Evolutionary conservation across 2,329 filamentous ascomycete genomes (phyloP).

Genomic region (Aspergillus fructus): DNA sequence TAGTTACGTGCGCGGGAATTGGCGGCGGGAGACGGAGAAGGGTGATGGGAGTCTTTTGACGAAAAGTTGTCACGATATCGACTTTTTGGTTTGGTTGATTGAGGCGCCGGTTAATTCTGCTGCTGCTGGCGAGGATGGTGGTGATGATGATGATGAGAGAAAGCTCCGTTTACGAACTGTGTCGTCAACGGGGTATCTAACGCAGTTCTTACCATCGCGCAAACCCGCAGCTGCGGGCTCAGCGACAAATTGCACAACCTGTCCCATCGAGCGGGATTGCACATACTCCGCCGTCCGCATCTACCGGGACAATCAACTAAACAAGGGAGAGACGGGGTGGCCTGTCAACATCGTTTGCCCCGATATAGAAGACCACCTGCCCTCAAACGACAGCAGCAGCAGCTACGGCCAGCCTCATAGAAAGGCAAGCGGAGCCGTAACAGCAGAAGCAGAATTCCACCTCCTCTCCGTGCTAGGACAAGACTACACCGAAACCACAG

Average conservation of each 20-base stretch:
- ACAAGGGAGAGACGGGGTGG: slow-evolving; percentile 69
- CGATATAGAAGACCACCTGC: slow-evolving; percentile 78
- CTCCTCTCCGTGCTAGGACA: slow-evolving; percentile 51
- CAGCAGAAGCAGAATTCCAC: slow-evolving; percentile 47
- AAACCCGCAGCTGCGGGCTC: slow-evolving; percentile 73
- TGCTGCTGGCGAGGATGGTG: not conserved
- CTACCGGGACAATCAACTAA: slow-evolving; percentile 70
- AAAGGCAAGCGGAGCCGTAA: not conserved
- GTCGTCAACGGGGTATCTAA: slow-evolving; percentile 72
- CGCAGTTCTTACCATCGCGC: slow-evolving; percentile 71
- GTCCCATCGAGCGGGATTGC: slow-evolving; percentile 71
- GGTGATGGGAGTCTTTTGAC: slow-evolving; percentile 79
- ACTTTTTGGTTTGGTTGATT: slow-evolving; percentile 87
- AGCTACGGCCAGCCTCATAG: slow-evolving; percentile 4
- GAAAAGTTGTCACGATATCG: slow-evolving; percentile 95
- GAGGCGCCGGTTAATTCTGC: slow-evolving; percentile 52
- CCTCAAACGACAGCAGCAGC: slow-evolving; percentile 2
- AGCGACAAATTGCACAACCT: slow-evolving; percentile 85
- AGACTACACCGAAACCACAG: slow-evolving; percentile 58
- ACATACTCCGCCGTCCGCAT: slow-evolving; percentile 83
- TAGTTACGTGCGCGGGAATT: slow-evolving; percentile 88
- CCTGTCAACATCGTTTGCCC: slow-evolving; percentile 86
- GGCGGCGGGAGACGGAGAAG: slow-evolving; percentile 74
- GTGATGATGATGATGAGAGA: not conserved
- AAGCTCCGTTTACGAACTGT: slow-evolving; percentile 48